Base-by-base conservation (phyloP, 441 rosid species). In the Adansonia gregorii region DNA sequence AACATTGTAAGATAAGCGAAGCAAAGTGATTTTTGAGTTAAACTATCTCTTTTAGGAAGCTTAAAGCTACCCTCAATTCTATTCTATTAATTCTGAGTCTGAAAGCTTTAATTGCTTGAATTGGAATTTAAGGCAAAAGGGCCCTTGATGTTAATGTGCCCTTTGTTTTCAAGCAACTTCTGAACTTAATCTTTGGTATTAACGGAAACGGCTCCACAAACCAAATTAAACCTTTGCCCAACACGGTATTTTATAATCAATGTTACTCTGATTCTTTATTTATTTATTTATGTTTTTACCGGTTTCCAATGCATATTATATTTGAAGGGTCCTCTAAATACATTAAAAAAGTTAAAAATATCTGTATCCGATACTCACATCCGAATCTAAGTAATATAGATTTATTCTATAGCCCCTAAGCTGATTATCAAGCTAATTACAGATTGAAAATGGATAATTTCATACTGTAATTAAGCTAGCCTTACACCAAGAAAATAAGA, bases 51-150 rank as follows among this genome's bases (percentile, higher is more conserved):
- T 71, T 14, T 35, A 54, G 72, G 70, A 61, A 69, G 66, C 66
- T 43, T 71, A 4, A 76, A 31, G 77, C 73, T 61, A 72, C 20
- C 41, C 52, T 72, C 45, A 65, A 60, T 39, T 70, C 67, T 60
- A 20, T 8, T 55, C 64, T 27, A 31, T 63, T 12, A 79, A 43
- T 41, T 35, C 48, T 39, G 22, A 45, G n/a, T 41, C 55, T 76
- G 70, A 60, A 27, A 69, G 65, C 20, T 12, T 71, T 56, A 73
- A 61, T 83, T 80, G 74, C 89, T 85, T 87, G 74, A 76, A 83
- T 80, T 85, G 83, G 73, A 85, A 75, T 78, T 59, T 6, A 86
- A 86, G 87, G 64, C 55, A 79, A 70, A 77, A 3, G 20, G 72
- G 64, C 20, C 46, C 63, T 76, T 72, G 82, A 79, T 67, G 80